Evolutionary conservation across 345 rosid genomes (phyloP), one percentile per base, ranked within the genome.

Genomic region (Populus euphratica): DNA sequence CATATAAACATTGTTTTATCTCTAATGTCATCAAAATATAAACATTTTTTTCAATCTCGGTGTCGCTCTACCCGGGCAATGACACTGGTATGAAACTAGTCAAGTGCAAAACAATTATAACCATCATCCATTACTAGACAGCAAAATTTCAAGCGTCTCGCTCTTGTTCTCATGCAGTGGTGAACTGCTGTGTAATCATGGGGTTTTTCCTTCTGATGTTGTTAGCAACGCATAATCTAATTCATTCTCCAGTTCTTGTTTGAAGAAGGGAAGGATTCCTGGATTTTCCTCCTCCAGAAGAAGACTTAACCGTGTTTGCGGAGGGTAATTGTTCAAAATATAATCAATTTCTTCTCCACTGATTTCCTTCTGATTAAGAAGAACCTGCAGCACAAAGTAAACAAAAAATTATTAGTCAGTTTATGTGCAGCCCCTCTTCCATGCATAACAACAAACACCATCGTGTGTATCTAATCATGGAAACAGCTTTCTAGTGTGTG

Each of bases 321-420:
- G 89, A 78, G 98, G 96, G 80, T 94, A 94, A 27, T 85, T 90
- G 63, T 87, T 82, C 79, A 94, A 78, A 79, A 93, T 91, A 82
- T 78, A 89, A 74, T 93, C 97, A 29, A 94, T 87, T 84, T 89
- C 97, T 68, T 90, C 94, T 76, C 97, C 95, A 43, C 89, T 88
- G 59, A 93, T 83, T 86, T 94, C 98, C 82, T 87, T 84, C 85
- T 89, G 86, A 72, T 88, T 86, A 49, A 94, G 82, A 38, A 94
- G 89, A 85, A 93, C 97, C 95, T 92, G 90, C 70, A 82, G 71
- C 67, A 41, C 77, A 69, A 33, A 39, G 23, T 27, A 63, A 44
- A 38, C 23, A 41, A 72, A 65, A 49, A 36, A 35, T 2, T 41
- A 36, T 4, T 4, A 59, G 31, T 70, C 8, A 31, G 59, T 38